Evolutionary conservation across 495 filamentous ascomycete species (phyloP).

Genomic region (Penicillium paradoxum): DNA sequence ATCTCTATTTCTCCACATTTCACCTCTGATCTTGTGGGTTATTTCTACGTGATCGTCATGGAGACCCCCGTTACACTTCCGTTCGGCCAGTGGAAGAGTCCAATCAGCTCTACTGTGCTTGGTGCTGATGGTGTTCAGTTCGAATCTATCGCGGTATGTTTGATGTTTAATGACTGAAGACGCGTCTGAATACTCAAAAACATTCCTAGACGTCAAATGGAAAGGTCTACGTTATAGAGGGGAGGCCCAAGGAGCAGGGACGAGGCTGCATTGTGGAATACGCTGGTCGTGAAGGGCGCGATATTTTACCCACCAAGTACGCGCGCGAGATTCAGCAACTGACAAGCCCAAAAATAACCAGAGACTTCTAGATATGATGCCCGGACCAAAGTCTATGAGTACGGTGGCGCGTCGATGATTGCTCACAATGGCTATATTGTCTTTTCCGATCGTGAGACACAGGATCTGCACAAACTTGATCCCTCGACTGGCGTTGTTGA

Average conservation of each 20-base stretch:
- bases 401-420: conserved; percentile 34
- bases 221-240: conserved; percentile 32
- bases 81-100: conserved; percentile 38
- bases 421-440: conserved; percentile 26
- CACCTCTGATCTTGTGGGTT: background rate
- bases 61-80: conserved; percentile 16
- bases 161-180: background rate
- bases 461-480: conserved; percentile 28
- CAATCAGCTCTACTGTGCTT: conserved; percentile 19
- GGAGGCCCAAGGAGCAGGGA: conserved; percentile 24
- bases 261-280: conserved; percentile 31
- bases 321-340: background rate
- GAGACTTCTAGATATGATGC: conserved; percentile 11
- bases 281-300: conserved; percentile 7
- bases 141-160: conserved; percentile 9
- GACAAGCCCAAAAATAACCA: background rate
- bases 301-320: conserved; percentile 32
- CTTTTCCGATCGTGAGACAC: conserved; percentile 31
- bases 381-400: conserved; percentile 34
- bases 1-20: background rate
- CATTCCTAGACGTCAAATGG: conserved; percentile 8
- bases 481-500: conserved; percentile 19
- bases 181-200: conserved; percentile 7
- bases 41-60: background rate
- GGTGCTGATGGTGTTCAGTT: conserved; percentile 11